These are phyloP conservation scores for Clohesyomyces aquaticus DNA, from an alignment of 495 filamentous ascomycete species.

Conservation along the genomic window DNA sequence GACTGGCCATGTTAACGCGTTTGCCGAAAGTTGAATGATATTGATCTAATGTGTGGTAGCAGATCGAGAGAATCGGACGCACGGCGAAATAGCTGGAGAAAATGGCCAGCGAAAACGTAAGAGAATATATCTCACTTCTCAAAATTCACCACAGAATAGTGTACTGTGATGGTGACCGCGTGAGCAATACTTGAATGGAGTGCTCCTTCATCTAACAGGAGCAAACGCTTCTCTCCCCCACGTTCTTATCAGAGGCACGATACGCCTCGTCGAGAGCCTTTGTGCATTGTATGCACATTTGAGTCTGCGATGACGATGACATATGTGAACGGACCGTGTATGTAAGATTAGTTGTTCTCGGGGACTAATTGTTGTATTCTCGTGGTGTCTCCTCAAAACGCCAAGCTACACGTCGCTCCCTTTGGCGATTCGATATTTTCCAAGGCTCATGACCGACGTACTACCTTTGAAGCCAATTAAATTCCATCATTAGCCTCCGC, in stretches of 20 bases:
- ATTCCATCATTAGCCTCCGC: neutral
- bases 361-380: no score
- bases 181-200: neutral
- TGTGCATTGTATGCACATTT: neutral
- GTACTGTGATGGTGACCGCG: neutral
- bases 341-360: no score
- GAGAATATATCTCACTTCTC: no score
- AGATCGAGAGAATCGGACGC: no score
- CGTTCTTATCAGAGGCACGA: neutral
- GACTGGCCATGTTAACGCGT: neutral
- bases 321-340: no score
- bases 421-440: neutral
- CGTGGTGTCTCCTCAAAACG: neutral
- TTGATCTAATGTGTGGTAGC: no score
- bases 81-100: no score
- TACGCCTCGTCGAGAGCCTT: neutral
- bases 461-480: neutral
- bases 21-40: no score
- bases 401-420: neutral
- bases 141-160: neutral
- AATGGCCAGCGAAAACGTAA: no score
- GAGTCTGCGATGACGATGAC: neutral
- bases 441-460: neutral
- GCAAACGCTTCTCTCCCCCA: neutral
- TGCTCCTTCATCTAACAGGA: neutral